Percentiles rank a stretch among this genome's conserved stretches.
Evolutionary conservation across 1,284 basidiomycete species (phyloP).

Genomic region (Austropuccinia psidii): DNA sequence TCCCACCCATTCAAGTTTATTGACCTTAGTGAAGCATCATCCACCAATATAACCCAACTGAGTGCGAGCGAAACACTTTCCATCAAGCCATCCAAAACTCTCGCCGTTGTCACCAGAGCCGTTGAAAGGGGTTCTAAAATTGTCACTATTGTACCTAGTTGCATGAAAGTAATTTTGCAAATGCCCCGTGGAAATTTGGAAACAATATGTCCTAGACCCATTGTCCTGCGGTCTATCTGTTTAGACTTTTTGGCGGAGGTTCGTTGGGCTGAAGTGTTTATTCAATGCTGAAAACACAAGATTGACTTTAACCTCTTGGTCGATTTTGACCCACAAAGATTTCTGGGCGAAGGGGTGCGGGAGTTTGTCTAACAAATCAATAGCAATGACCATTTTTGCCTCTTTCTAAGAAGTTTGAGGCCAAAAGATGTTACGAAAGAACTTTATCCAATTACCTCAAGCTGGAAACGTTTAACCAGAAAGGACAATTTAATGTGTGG

Average conservation of each 20-base stretch:
- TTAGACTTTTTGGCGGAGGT: background rate
- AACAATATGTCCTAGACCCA: constrained; percentile 82
- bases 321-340: constrained; percentile 64
- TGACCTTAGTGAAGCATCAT: too few relatives aligned
- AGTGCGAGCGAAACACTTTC: too few relatives aligned
- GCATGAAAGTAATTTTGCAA: constrained; percentile 85
- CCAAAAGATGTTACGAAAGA: constrained; percentile 44
- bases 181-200: constrained; percentile 98
- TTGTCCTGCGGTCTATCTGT: constrained; percentile 73
- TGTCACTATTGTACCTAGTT: constrained; percentile 71
- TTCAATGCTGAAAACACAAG: constrained; percentile 83
- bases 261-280: constrained; percentile 71
- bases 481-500: too few relatives aligned
- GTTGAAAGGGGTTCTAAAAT: constrained; percentile 80
- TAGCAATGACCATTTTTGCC: constrained; percentile 84
- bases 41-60: too few relatives aligned
- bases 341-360: constrained; percentile 57
- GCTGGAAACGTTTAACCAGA: constrained; percentile 13
- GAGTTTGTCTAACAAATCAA: constrained; percentile 74
- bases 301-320: constrained; percentile 83
- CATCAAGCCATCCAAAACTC: background rate
- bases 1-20: constrained; percentile 74
- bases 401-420: constrained; percentile 81
- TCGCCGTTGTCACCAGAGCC: constrained; percentile 57
- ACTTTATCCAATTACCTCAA: constrained; percentile 11